Conservation (phyloP, 2,329 filamentous ascomycete species). For the Venturia carpophila region DNA sequence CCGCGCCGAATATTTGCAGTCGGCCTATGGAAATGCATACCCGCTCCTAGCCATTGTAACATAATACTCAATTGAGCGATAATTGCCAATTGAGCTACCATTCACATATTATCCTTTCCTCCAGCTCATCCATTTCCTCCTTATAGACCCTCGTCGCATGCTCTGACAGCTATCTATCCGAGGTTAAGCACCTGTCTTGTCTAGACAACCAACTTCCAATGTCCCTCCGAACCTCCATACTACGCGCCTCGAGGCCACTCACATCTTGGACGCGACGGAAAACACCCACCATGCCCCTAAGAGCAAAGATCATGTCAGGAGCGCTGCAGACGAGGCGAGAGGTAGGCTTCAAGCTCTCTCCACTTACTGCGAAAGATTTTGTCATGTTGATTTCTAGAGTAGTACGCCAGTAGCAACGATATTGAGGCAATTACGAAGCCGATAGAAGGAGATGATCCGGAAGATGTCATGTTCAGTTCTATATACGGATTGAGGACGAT, state of each 20-base stretch:
- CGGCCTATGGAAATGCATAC: conserved; percentile 11
- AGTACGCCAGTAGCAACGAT: conserved; percentile 22
- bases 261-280: conserved; percentile 31
- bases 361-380: background rate
- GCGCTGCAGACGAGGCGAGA: background rate
- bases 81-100: background rate
- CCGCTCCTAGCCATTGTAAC: background rate
- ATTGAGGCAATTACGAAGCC: conserved; percentile 40
- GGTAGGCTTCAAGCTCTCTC: background rate
- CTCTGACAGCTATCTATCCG: conserved; percentile 28
- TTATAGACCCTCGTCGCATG: background rate
- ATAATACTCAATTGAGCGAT: background rate
- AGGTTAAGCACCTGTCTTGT: conserved; percentile 30
- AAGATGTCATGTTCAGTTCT: conserved; percentile 89
- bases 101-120: background rate
- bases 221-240: conserved; percentile 38
- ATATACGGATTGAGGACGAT: conserved; percentile 85
- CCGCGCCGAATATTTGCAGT: background rate
- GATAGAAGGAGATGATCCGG: conserved; percentile 61
- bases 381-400: conserved; percentile 24
- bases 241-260: conserved; percentile 34
- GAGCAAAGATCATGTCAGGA: conserved; percentile 59
- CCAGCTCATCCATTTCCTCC: background rate
- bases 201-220: conserved; percentile 26
- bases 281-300: conserved; percentile 61